These are phyloP conservation scores for Hamamelis virginiana DNA, from an alignment of 164 flowering plant species.

Conservation along the genomic window DNA sequence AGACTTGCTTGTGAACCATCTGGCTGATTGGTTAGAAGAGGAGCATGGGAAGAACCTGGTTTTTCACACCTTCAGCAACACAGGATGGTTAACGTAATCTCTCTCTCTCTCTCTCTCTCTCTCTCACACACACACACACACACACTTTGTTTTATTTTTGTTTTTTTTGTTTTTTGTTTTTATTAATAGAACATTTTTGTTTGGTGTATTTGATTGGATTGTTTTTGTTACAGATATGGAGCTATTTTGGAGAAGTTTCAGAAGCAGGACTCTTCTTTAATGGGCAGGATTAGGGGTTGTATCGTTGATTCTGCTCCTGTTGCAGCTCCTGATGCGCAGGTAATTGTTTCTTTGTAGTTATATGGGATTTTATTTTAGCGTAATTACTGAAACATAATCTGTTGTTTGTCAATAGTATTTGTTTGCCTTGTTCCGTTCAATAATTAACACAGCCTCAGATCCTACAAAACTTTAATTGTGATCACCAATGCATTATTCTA, in stretches of 20 bases:
- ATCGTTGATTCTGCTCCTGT: conserved; percentile 98
- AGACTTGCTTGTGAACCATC: conserved; percentile 79
- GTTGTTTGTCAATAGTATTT: no score
- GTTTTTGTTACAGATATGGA: conserved; percentile 17
- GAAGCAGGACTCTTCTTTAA: conserved; percentile 53
- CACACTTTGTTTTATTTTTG: background rate
- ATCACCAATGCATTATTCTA: no score
- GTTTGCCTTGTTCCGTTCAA: no score
- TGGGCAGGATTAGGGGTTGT: conserved; percentile 76
- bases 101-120: conserved; percentile 9
- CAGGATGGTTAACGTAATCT: conserved; percentile 97
- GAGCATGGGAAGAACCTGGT: conserved; percentile 32
- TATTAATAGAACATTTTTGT: background rate
- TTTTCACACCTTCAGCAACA: conserved; percentile 93
- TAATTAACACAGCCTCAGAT: no score
- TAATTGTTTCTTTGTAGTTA: conserved; percentile 18
- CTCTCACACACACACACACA: background rate
- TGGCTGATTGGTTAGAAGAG: conserved; percentile 89
- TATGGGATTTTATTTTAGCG: background rate
- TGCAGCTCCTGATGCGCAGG: conserved; percentile 94
- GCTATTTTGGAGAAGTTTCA: conserved; percentile 26
- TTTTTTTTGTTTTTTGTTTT: background rate
- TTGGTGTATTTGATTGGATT: conserved; percentile 4
- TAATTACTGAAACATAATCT: background rate
- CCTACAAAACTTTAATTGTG: no score